Base-by-base conservation (phyloP, 768 basidiomycete genomes). In the Lactarius pseudohatsudake region DNA sequence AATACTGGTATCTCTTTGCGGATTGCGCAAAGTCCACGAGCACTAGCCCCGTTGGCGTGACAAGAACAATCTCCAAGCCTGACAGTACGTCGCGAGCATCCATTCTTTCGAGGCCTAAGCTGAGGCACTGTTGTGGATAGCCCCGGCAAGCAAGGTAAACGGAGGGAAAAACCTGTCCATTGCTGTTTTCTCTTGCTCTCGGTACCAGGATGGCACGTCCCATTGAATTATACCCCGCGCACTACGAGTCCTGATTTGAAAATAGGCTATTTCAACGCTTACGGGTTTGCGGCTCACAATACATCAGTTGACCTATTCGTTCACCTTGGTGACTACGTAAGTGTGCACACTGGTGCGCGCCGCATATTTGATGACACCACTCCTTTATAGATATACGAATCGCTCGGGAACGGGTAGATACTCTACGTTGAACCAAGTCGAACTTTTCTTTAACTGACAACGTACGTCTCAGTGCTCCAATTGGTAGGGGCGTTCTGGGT, bases 101-200 rank as follows among this genome's bases (percentile, higher is more conserved):
- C n/a, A 1, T 54, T 18, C 8, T 62, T 40, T 30, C n/a, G 0
- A 22, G 2, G 9, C 28, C 2, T 1, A 64, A 20, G 26, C 22
- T 22, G 54, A 55, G 22, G 50, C 6, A 0, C 26, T 22, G 50
- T 13, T 18, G 43, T 38, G n/a, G 55, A 7, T 34, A 84, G 84
- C 84, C 11, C 79, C 82, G 4, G 81, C 82, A 1, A 69, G 76
- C 5, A 53, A 72, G 56, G 80, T 87, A 40, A 82, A 85, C 73
- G 79, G 81, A n/a, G 84, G 85, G 6, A 81, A 81, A 53, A 81
- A 81, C 11, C 65, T 85, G 36, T 81, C 80, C 1, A 72, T 87
- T n/a, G 85, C 84, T 0, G 82, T 86, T 2, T 86, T 86, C 74
- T 85, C 83, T 8, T 86, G 85, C 72, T 84, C 84, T 4, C 82